Conservation (phyloP, 768 basidiomycete species). For the Calocybe cyanea region DNA sequence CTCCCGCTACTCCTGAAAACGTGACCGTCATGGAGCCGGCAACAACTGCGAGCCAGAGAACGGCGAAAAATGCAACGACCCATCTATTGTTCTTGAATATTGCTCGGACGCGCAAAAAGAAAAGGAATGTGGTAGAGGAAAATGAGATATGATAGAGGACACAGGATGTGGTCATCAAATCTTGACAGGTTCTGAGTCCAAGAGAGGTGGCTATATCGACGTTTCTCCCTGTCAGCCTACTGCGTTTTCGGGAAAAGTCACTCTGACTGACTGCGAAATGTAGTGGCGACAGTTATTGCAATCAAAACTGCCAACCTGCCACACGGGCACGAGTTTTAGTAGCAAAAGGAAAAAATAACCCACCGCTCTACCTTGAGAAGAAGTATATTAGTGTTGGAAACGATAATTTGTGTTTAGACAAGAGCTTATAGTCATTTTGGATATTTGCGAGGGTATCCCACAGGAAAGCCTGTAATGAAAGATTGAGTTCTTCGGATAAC, state of each 20-base stretch:
- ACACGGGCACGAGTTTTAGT: too few species aligned
- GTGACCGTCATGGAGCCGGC: conserved; percentile 19
- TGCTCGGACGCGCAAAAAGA: conserved; percentile 15
- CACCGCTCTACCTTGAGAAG: neutral
- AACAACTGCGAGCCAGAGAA: conserved; percentile 24
- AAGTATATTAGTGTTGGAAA: conserved; percentile 7
- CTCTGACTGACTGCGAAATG: neutral
- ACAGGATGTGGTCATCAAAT: neutral
- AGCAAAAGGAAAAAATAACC: too few species aligned
- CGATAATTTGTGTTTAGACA: neutral
- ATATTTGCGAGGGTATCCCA: conserved; percentile 6
- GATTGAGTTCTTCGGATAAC: too few species aligned
- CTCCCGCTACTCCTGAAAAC: conserved; percentile 16
- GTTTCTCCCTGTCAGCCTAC: too few species aligned
- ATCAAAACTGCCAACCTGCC: conserved; percentile 1
- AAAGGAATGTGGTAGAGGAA: conserved; percentile 10
- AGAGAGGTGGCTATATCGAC: conserved; percentile 3
- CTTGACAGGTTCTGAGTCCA: conserved; percentile 18
- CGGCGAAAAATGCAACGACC: conserved; percentile 20
- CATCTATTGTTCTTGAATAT: conserved; percentile 13
- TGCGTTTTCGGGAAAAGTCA: too few species aligned
- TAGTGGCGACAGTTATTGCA: neutral
- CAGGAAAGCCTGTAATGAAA: conserved; percentile 1
- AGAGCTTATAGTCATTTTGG: neutral
- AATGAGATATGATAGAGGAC: conserved; percentile 3